Evolutionary conservation across 371 early-diverging fungal species (phyloP).

Genomic region (Lichtheimia ornata): DNA sequence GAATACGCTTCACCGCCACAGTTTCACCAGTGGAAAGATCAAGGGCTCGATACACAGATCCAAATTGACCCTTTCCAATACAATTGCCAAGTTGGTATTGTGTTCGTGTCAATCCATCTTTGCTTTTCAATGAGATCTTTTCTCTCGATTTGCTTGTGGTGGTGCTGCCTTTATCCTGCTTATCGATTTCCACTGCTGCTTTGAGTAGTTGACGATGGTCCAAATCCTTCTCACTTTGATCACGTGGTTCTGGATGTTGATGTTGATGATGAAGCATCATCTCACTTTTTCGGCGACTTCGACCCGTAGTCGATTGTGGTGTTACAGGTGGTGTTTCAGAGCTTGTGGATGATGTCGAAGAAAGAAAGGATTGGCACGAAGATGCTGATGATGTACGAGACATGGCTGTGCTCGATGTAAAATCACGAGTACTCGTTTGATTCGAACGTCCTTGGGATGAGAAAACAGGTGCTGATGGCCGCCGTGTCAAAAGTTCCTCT

Average conservation of each 20-base stretch:
- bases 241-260: no score
- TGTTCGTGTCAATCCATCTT: conserved; percentile 23
- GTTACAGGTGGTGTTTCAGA: conserved; percentile 14
- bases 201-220: conserved; percentile 21
- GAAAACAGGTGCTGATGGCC: conserved; percentile 19
- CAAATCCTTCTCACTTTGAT: no score
- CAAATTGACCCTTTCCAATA: conserved; percentile 93
- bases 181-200: conserved; percentile 15
- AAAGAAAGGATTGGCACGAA: conserved; percentile 22
- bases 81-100: conserved; percentile 80
- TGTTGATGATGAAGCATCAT: no score
- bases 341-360: conserved; percentile 17
- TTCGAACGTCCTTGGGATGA: conserved; percentile 8
- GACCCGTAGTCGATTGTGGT: conserved; percentile 7
- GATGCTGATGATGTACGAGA: conserved; percentile 27
- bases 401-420: conserved; percentile 8
- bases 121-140: conserved; percentile 25
- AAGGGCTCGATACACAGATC: conserved; percentile 82
- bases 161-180: conserved; percentile 10
- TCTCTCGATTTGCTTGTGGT: conserved; percentile 10
- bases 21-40: conserved; percentile 85
- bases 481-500: conserved; percentile 13
- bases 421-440: neutral
- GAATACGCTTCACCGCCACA: conserved; percentile 87
- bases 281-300: conserved; percentile 20